These are phyloP conservation scores for Xylaria sp. DNA, from an alignment of 2,329 filamentous ascomycete genomes.

Conservation along the genomic window DNA sequence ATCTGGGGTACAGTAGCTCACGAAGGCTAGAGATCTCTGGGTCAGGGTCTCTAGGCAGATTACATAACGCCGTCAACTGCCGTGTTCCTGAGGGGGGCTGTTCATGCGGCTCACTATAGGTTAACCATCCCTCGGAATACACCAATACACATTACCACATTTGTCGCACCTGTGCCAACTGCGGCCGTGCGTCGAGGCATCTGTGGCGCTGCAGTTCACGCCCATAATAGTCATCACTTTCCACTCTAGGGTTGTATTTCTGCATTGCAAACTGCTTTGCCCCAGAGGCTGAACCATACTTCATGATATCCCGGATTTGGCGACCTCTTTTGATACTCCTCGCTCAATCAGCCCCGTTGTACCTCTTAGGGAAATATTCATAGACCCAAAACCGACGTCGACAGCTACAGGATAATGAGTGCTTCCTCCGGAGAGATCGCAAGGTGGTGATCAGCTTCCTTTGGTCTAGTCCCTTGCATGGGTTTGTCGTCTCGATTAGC, in stretches of 20 bases:
- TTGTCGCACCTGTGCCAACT: conserved; percentile 17
- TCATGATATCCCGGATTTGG: conserved; percentile 18
- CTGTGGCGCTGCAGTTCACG: conserved; percentile 9
- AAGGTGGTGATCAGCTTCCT: conserved; percentile 20
- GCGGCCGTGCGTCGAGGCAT: conserved; percentile 4
- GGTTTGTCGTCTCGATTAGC: conserved; percentile 6
- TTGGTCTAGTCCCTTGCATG: conserved; percentile 22
- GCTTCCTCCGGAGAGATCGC: background rate
- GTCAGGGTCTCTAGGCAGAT: conserved; percentile 16
- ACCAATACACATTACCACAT: conserved; percentile 16
- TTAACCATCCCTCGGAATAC: conserved; percentile 16
- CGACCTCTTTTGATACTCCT: conserved; percentile 14
- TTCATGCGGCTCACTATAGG: conserved; percentile 27
- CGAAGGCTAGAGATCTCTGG: conserved; percentile 21
- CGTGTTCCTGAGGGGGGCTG: conserved; percentile 26
- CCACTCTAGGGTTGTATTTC: conserved; percentile 21
- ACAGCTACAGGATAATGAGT: background rate
- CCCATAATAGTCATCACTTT: conserved; percentile 11
- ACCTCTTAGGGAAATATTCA: conserved; percentile 13
- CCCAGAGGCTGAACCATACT: conserved; percentile 19
- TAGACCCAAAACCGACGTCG: background rate
- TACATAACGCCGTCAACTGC: conserved; percentile 24
- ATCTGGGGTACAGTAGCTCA: conserved; percentile 30
- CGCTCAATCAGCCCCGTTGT: conserved; percentile 20
- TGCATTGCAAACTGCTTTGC: conserved; percentile 23